Percentiles rank a stretch among this genome's conserved stretches.
Evolutionary conservation across 768 basidiomycete species (phyloP).

Genomic region (Amanita muscaria): DNA sequence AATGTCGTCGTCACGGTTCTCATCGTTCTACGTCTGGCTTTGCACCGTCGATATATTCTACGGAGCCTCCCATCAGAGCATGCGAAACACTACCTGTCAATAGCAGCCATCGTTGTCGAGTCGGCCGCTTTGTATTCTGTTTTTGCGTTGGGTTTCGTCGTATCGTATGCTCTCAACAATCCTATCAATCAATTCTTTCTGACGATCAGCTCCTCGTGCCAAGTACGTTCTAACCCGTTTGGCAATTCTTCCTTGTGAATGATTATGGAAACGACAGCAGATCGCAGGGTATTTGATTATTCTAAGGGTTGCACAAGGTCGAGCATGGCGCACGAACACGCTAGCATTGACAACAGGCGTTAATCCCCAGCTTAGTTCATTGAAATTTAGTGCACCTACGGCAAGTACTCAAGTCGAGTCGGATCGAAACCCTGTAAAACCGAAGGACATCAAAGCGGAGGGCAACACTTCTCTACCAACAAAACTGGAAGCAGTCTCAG

Average conservation of each 20-base stretch:
- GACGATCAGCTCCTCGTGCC: conserved; percentile 23
- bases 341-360: neutral
- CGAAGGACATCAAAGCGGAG: too few relatives aligned
- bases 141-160: conserved; percentile 32
- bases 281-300: conserved; percentile 41
- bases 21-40: conserved; percentile 21
- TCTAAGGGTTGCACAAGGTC: conserved; percentile 35
- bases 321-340: conserved; percentile 26
- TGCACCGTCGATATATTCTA: conserved; percentile 21
- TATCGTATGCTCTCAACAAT: conserved; percentile 30
- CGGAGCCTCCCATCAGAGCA: conserved; percentile 24
- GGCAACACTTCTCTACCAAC: too few relatives aligned
- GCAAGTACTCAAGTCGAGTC: neutral
- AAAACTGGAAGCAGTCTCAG: too few relatives aligned
- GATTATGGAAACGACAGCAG: conserved; percentile 26
- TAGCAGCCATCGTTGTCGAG: conserved; percentile 27
- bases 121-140: conserved; percentile 36
- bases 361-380: conserved; percentile 1
- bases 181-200: conserved; percentile 34
- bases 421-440: too few relatives aligned
- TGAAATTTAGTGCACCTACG: neutral
- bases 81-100: conserved; percentile 21
- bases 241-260: neutral
- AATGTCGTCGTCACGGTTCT: conserved; percentile 31
- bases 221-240: conserved; percentile 17